phyloP scores from a whole-genome alignment of 345 rosid species.

The Linum tenue region DNA sequence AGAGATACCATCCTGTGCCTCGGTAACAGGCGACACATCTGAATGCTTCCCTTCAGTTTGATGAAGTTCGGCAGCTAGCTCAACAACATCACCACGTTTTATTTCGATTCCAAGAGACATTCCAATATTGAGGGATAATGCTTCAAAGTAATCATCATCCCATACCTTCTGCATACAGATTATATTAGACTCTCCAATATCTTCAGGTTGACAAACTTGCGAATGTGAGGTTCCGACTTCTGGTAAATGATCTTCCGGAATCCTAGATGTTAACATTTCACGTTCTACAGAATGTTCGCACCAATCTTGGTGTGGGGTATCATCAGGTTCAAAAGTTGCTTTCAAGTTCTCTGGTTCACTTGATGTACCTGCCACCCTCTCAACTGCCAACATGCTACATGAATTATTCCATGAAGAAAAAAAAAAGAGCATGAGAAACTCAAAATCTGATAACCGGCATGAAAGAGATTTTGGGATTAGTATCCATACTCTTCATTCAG shows the following conservation, averaged over 20 bases:
- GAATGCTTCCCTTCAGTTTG: slow-evolving; percentile 17
- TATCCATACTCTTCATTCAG: slow-evolving; percentile 29
- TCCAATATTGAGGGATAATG: slow-evolving; percentile 5
- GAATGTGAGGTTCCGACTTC: background rate
- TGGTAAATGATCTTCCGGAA: background rate
- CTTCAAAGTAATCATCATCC: background rate
- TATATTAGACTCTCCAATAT: background rate
- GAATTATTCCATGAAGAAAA: slow-evolving; percentile 17
- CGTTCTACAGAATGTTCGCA: background rate
- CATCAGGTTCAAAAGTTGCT: slow-evolving; percentile 19
- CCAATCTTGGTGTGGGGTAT: slow-evolving; percentile 14
- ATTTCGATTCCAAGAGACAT: slow-evolving; percentile 17
- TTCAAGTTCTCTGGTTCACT: slow-evolving; percentile 11
- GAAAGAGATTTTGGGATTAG: background rate
- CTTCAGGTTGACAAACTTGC: background rate
- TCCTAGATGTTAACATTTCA: slow-evolving; percentile 4
- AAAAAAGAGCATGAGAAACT: background rate
- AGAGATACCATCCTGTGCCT: slow-evolving; percentile 1
- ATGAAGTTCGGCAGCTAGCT: slow-evolving; percentile 17
- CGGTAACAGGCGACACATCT: slow-evolving; percentile 10
- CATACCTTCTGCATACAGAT: background rate
- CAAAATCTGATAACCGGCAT: background rate
- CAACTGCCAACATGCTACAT: slow-evolving; percentile 24
- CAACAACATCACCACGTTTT: slow-evolving; percentile 15
- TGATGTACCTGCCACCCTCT: slow-evolving; percentile 18